Evolutionary conservation across 306 rosid genomes (phyloP), one percentile per base, ranked within the genome.

Genomic region (Oemleria cerasiformis): DNA sequence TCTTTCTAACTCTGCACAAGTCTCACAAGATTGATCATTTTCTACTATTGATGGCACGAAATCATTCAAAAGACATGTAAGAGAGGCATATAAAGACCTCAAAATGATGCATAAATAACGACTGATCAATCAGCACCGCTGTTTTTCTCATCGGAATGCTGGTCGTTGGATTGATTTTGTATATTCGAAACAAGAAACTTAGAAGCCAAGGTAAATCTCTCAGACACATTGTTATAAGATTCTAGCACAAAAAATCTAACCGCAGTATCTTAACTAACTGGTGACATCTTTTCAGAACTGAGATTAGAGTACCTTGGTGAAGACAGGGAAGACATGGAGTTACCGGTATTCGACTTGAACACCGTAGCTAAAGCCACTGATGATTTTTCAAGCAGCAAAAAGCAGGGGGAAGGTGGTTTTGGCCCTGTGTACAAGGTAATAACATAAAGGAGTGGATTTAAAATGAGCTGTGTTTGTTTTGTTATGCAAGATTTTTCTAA

Each of bases 381-480:
- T 9, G 11, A 53, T 9, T 70, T 77, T 67, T 69, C 80, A 40
- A 47, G 15, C 20, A 30, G n/a, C 19, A 19, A 20, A 42, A 53
- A 41, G 56, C 42, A 63, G 21, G 76, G 80, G 14, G 20, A 60
- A 8, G 71, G 80, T 6, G 72, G 72, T 16, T 77, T 63, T 63
- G 80, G 80, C 17, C 65, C 71, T 4, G 80, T 69, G 2, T 77
- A 63, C 57, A 70, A 77, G 80, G 80, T n/a, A n/a, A n/a, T 77
- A 43, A 60, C 2, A 49, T 0, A 49, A 10, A 9, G 34, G 12
- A 4, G 8, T 17, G 38, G 13, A 12, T n/a, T 13, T 39, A 25
- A 51, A 40, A 39, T 39, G 38, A 20, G 49, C 50, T n/a, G n/a
- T n/a, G n/a, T n/a, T n/a, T 13, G 6, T 11, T 36, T 17, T 38